Evolutionary conservation across 208 protist species (phyloP), one percentile per base, ranked within the genome.

Genomic region (Willaertia magna): DNA sequence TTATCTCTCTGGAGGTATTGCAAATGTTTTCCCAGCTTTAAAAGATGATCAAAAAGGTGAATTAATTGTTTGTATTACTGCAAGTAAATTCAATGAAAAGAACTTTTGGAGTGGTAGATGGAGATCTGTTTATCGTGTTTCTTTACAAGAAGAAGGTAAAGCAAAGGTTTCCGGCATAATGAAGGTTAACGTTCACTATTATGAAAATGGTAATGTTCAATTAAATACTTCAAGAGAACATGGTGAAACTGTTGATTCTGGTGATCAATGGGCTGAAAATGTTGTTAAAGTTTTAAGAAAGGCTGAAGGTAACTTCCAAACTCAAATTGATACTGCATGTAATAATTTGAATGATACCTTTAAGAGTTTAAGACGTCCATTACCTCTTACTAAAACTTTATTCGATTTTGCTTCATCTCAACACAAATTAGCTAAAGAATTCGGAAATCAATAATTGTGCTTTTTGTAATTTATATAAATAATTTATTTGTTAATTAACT

Each of bases 181-280:
- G 42, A 79, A 87, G n/a, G 86, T 87, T 22, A 85, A 78, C 47
- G 86, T 88, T 49, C 87, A 88, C 59, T 88, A 88, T 26, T 88
- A 88, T 85, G 87, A 88, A 30, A 86, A 88, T 42, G 87, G 87
- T 42, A 88, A 88, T 30, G 87, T 88, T 76, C 87, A 88, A 81
- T 74, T 88, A 16, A 81, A 87, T 75, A 79, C 87, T 49, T 74
- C 49, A 26, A 88, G 83, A 26, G 84, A 87, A 22, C 40, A 88
- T 42, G 48, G 26, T 30, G 52, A 86, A 39, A 85, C 84, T 85
- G 44, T 87, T 40, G 46, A 61, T 42, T 14, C 16, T 20, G 26
- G 22, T 46, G 40, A 82, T 46, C 9, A 7, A 11, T 40, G 39
- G 2, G 78, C 78, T 42, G 49, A 61, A 14, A 34, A 49, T 34